Base-by-base conservation (phyloP, 176 grass and related monocot genomes). In the Juncus effusus region DNA sequence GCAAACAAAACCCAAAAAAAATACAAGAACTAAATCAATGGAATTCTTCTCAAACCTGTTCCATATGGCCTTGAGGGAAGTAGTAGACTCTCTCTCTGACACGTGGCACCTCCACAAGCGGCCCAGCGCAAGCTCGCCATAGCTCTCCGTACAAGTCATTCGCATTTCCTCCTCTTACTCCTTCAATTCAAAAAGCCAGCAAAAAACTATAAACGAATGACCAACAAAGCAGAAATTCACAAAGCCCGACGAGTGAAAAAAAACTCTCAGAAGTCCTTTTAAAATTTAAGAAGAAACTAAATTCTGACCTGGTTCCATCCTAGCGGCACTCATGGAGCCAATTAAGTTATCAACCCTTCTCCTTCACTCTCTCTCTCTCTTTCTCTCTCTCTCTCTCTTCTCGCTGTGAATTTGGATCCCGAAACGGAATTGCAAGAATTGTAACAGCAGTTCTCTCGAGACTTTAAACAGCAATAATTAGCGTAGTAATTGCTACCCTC, bases 11-110 rank as follows among this genome's bases (percentile, higher is more conserved):
- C 58, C 13, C 2, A 42, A 38, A 44, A 38, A n/a, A 28, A 12
- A 12, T 36, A 40, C 3, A 10, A 65, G 36, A 56, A 36, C 7
- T 76, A 40, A 64, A 0, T 36, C 0, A 36, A 7, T 42, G 12
- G 7, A 3, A 47, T 47, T 9, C 44, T 6, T 9, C 0, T 40
- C 60, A 41, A 36, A 87, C 90, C 86, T 95, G 94, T 74, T 99
- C 94, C 13, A 99, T 87, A 73, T 99, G 94, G 13, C 94, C 94
- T 86, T 99, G 94, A 41, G 87, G 85, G 75, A 99, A 99, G 85
- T 99, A 99, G 63, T 86, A 90, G 36, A 99, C 94, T 67, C 76
- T 82, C 78, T 99, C 88, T 49, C 53, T 47, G 12, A 16, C 40
- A 65, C 82, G 85, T 67, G 88, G 88, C 54, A 99, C 72, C 56